Conservation (phyloP, 2,329 filamentous ascomycete species). For the Arthrobotrys iridis region DNA sequence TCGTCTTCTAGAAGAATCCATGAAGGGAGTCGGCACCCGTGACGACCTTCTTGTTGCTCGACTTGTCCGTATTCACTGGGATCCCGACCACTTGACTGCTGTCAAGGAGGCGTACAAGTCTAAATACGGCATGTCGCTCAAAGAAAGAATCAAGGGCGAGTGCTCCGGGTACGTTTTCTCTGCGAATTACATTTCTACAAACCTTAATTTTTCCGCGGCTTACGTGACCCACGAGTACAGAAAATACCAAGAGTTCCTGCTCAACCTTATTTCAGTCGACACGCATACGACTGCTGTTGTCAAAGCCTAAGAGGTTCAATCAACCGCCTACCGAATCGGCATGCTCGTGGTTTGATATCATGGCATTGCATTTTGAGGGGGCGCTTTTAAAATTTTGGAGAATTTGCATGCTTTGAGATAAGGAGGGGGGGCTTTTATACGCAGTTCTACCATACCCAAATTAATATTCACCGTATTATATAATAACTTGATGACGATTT, state of each 20-base stretch:
- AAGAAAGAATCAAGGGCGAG: constrained; percentile 71
- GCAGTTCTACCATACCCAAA: neutral
- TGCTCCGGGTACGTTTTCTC: constrained; percentile 43
- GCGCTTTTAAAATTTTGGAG: neutral
- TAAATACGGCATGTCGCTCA: constrained; percentile 78
- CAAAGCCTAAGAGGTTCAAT: constrained; percentile 12
- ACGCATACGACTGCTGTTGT: constrained; percentile 49
- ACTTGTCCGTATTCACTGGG: constrained; percentile 92
- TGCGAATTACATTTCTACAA: neutral
- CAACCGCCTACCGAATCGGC: neutral
- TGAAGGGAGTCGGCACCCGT: constrained; percentile 66
- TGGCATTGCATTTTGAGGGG: neutral
- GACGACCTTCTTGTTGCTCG: constrained; percentile 83
- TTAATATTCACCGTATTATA: constrained; percentile 52
- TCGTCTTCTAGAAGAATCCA: constrained; percentile 87
- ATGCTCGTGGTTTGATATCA: constrained; percentile 2
- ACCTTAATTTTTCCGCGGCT: neutral
- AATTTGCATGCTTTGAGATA: neutral
- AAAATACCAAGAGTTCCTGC: constrained; percentile 45
- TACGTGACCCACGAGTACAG: neutral
- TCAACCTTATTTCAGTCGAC: constrained; percentile 50
- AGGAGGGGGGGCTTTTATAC: neutral
- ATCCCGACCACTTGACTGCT: constrained; percentile 78
- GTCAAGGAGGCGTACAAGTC: constrained; percentile 83
- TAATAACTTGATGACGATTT: constrained; percentile 35